Base-by-base conservation (phyloP, 2,329 filamentous ascomycete genomes). In the Cladosporium sp. region DNA sequence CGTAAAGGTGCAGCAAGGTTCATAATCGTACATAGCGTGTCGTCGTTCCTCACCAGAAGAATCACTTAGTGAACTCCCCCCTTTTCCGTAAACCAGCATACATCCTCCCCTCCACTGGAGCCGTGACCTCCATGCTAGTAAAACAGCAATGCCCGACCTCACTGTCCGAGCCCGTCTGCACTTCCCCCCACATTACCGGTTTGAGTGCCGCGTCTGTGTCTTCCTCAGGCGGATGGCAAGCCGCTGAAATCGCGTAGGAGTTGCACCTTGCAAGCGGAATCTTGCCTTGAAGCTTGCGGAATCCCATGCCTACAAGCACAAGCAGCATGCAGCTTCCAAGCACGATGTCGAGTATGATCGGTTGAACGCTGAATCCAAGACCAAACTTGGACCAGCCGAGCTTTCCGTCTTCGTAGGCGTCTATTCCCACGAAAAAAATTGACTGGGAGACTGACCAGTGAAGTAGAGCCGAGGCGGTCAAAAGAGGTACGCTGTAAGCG, bases 361-460 rank as follows among this genome's bases (percentile, higher is more conserved):
- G 45, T 9, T 34, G 45, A 44, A 46, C 40, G 9, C 44, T 49
- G 16, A 43, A 54, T 10, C 31, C 43, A 6, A 46, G 43, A 9
- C 52, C 52, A 28, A 49, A 18, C 10, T 44, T 10, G 5, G 52
- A 43, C 5, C n/a, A 5, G 5, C 38, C n/a, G 10, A 16, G 18
- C 37, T 38, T 33, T 2, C n/a, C 11, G 28, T 49, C 7, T 51
- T 45, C 40, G 43, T 64, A 66, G 11, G 55, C 55, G 5, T 65
- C 60, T 9, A 73, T 60, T 1, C 61, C 58, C 1, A 70, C 67
- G 4, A 77, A 55, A 58, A 74, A 77, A 7, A 76, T 54, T 14
- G 63, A 66, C 45, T 75, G 69, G 0, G 73, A 75, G 4, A 74
- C 61, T 0, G 76, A 57, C 72, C 72, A 76, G 54, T 76, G 73